Evolutionary conservation across 768 basidiomycete species (phyloP).

Genomic region (Phanerodontia chrysosporium): DNA sequence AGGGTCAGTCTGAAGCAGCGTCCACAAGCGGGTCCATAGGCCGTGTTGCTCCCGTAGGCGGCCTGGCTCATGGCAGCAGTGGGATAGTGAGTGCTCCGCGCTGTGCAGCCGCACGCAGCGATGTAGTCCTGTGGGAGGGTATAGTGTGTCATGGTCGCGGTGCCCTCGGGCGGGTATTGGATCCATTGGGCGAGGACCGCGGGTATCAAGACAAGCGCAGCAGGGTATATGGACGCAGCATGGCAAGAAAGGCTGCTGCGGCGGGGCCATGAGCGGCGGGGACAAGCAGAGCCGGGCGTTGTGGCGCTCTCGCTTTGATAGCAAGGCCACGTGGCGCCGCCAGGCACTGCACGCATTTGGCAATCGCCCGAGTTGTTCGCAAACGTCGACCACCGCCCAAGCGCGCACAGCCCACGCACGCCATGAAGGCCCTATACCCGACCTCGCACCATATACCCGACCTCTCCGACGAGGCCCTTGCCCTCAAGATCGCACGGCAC

Average conservation of each 20-base stretch:
- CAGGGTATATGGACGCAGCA: conserved; percentile 2
- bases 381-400: background rate
- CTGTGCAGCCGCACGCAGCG: conserved; percentile 75
- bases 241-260: background rate
- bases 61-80: conserved; percentile 78
- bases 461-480: conserved; percentile 45
- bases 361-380: conserved; percentile 1
- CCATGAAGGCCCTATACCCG: conserved; percentile 69
- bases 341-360: conserved; percentile 4
- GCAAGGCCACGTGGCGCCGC: background rate
- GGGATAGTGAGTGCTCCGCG: conserved; percentile 51
- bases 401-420: background rate
- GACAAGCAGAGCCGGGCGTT: background rate
- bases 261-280: background rate
- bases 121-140: conserved; percentile 47
- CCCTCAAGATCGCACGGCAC: conserved; percentile 83
- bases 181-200: conserved; percentile 49
- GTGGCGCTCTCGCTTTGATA: conserved; percentile 4
- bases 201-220: conserved; percentile 14
- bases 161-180: conserved; percentile 54
- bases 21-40: conserved; percentile 71
- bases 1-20: conserved; percentile 77
- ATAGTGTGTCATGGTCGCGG: conserved; percentile 81
- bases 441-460: conserved; percentile 46
- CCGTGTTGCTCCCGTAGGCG: conserved; percentile 72